Base-by-base conservation (phyloP, 306 rosid genomes). In the Corylus avellana region DNA sequence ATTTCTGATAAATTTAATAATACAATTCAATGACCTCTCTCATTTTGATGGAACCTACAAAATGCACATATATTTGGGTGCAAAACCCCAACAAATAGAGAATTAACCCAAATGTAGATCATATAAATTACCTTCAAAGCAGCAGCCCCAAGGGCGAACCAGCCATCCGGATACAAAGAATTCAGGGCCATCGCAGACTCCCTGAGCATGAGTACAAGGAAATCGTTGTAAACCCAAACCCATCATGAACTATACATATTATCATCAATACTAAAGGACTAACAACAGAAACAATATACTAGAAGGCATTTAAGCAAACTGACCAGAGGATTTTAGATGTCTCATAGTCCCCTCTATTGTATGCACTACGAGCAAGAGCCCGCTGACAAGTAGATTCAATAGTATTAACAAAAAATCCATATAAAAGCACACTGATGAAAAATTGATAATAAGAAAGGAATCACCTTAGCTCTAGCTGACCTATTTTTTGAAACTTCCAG, bases 131-230 rank as follows among this genome's bases (percentile, higher is more conserved):
- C 98, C 98, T 95, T 95, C 79, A 95, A 84, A 42, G 98, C 98
- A 85, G 98, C 97, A 73, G 98, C 93, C 78, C 98, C 98, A 77
- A 92, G 79, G 44, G 98, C 98, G 85, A 92, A 95, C 98, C 98
- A 95, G 64, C 98, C 98, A 85, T 91, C 94, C 58, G 95, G 96
- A 88, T 84, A 87, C 89, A 95, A 73, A 78, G 98, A 95, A 84
- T 95, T 95, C 92, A 92, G 81, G 80, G 97, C 88, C 98, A 95
- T 85, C 55, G 98, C 98, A 82, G 98, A 91, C 86, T 92, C 98
- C 97, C 98, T 95, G 87, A 81, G 66, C 57, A 29, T 29, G 66
- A 10, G 14, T 46, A 80, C n/a, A 50, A 70, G 39, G 3, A 67
- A 32, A n/a, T 42, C 12, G 14, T 67, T 67, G 72, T 18, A 42